Base-by-base conservation (phyloP, 805 yeast genomes). In the Nakazawaea ishiwadae region DNA sequence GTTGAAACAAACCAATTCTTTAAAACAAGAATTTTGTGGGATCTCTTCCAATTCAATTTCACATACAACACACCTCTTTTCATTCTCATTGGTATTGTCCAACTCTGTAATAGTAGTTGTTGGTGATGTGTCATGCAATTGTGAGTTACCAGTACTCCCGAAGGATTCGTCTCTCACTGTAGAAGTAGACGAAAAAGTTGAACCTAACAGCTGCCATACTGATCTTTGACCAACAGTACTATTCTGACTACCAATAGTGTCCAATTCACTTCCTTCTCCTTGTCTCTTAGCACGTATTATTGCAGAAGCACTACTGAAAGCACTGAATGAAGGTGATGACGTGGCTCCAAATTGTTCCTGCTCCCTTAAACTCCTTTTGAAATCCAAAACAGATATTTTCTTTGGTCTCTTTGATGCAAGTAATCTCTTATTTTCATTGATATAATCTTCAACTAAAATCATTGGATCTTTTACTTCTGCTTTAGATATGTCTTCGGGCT, bases 361-460 rank as follows among this genome's bases (percentile, higher is more conserved):
- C 12, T 36, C 38, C 12, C 31, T 9, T 10, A 42, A n/a, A 12
- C 21, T 27, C 18, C 19, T 37, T 19, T 42, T 42, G 36, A 37
- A 42, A 33, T 42, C 45, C 31, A 42, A 15, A 3, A 42, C 42
- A 3, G 45, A 42, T 8, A 42, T 17, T 21, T 37, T 42, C 21
- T 28, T 37, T 5, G 21, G 7, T 23, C 21, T 26, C 12, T 21
- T 42, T 14, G 5, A 18, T 7, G 18, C 27, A 10, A 31, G 10
- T 12, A 33, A 21, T n/a, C 23, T 11, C 8, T n/a, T 36, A 6
- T 20, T 37, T 12, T 42, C 45, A 17, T 37, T 39, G 12, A 42
- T 42, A n/a, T 42, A 42, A 34, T 42, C 45, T 21, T 42, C 45
- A 12, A 42, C 39, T 6, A 42, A 10, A 11, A 37, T n/a, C 40